Base-by-base conservation (phyloP, 202 grass and related monocot species). In the Setaria viridis region DNA sequence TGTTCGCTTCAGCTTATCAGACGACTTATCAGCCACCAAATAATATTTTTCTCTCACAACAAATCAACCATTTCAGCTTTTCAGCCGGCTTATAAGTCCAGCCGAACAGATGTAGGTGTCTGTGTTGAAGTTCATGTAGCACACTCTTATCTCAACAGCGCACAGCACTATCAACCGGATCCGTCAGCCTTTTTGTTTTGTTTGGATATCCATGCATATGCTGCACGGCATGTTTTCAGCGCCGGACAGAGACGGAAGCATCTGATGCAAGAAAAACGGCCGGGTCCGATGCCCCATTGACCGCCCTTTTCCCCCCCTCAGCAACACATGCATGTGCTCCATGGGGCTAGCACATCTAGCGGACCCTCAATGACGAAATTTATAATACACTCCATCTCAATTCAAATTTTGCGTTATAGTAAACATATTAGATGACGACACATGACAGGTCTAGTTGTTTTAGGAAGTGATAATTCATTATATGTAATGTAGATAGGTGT, bases 201-300 rank as follows among this genome's bases (percentile, higher is more conserved):
- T 30, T 42, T 21, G 72, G 54, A 85, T 81, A 87, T 76, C 55
- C 78, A 81, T 50, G 70, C 60, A 75, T 39, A 45, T 39, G 76
- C 65, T 19, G 16, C 25, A 53, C 54, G 16, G 30, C 30, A 78
- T 43, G 66, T 45, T 70, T 72, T 83, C 57, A 47, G 34, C 56
- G 11, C 35, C 15, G 34, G 80, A 83, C 11, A 79, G 19, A 43
- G 67, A 57, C 9, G 12, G 25, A 11, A 20, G 32, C 46, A 79
- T 79, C 41, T 35, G 66, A 88, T 39, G 59, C 74, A 15, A 56
- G 32, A 29, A 48, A 80, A 79, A 79, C 19, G 35, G 57, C 66
- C 46, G 11, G 35, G n/a, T 82, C 39, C 20, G 87, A 89, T 89
- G 71, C 87, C 53, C 39, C 69, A 59, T 81, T 85, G 53, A 82